Percentiles rank a stretch among this genome's conserved stretches.
Conservation (phyloP, 768 basidiomycete genomes). For the Holtermanniella nyarrowii region DNA sequence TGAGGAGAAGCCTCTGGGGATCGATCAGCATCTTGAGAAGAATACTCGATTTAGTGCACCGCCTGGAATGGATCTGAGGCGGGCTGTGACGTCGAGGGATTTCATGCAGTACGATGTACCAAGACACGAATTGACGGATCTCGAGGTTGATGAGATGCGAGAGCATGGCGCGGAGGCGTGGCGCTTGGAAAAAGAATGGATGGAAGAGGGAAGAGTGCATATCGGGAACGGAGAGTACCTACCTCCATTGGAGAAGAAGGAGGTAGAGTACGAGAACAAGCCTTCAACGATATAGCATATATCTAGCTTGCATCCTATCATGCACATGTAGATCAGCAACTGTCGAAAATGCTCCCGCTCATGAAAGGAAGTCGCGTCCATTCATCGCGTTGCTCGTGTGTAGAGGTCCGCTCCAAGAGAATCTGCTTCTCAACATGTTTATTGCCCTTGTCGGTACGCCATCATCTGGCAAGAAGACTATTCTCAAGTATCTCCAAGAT, state of each 20-base stretch:
- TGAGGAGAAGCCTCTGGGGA: not conserved
- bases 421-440: conserved; percentile 39
- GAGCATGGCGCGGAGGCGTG: conserved; percentile 4
- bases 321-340: no score
- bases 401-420: no score
- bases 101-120: conserved; percentile 32
- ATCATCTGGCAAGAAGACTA: conserved; percentile 40
- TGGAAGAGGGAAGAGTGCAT: conserved; percentile 18
- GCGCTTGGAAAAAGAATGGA: conserved; percentile 15
- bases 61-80: not conserved
- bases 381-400: no score
- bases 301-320: no score
- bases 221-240: conserved; percentile 1
- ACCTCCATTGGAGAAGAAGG: not conserved
- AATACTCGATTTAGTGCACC: not conserved
- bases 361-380: no score
- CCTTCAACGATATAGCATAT: not conserved
- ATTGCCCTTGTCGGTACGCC: conserved; percentile 43
- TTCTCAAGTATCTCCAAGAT: conserved; percentile 36
- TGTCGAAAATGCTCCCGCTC: no score
- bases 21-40: not conserved
- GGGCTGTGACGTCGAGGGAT: conserved; percentile 29
- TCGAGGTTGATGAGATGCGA: conserved; percentile 14
- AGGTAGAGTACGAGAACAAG: conserved; percentile 5
- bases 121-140: conserved; percentile 25